Conservation (phyloP, 192 early-diverging fungal genomes). For the Geranomyces michiganensis region DNA sequence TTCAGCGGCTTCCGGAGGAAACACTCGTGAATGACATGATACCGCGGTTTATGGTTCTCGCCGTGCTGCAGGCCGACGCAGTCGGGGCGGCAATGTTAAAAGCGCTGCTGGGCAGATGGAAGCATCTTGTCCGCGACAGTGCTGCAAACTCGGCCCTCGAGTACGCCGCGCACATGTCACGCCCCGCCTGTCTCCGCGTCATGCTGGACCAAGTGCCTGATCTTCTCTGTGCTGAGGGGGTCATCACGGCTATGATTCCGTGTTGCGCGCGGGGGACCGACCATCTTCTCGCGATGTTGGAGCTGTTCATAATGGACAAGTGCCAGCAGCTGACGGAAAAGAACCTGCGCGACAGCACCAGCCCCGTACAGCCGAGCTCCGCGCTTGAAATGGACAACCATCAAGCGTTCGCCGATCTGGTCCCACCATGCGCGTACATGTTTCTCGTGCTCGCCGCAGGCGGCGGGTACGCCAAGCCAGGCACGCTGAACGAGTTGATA, state of each 20-base stretch:
- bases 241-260: constrained; percentile 39
- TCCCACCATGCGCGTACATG: constrained; percentile 34
- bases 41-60: constrained; percentile 39
- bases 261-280: constrained; percentile 30
- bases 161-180: constrained; percentile 37
- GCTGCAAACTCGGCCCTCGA: constrained; percentile 46
- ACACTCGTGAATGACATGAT: constrained; percentile 33
- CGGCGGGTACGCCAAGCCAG: constrained; percentile 32
- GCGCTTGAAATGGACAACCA: not conserved
- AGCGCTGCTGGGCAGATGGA: constrained; percentile 1
- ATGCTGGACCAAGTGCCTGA: constrained; percentile 31
- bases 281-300: constrained; percentile 41
- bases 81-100: constrained; percentile 31
- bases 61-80: constrained; percentile 36
- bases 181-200: constrained; percentile 36
- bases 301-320: constrained; percentile 41
- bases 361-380: not conserved
- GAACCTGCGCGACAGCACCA: not conserved
- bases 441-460: constrained; percentile 40
- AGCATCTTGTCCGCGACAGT: constrained; percentile 16
- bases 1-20: constrained; percentile 15
- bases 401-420: constrained; percentile 26
- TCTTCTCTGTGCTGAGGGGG: constrained; percentile 34
- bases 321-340: constrained; percentile 26
- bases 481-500: constrained; percentile 36